Base-by-base conservation (phyloP, 2,329 filamentous ascomycete species). In the Penicillium sp. region DNA sequence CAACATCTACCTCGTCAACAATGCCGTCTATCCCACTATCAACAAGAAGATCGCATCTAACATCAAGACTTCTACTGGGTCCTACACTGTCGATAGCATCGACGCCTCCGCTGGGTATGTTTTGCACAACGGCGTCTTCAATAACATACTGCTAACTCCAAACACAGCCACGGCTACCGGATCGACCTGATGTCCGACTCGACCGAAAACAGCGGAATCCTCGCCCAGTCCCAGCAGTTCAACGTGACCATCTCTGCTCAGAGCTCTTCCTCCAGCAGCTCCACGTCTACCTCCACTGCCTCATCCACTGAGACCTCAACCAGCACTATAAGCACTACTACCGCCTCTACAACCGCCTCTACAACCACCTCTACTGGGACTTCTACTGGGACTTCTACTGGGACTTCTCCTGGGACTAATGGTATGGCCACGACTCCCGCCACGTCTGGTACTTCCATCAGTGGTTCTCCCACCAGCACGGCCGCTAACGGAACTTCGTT, bases 1-100 rank as follows among this genome's bases (percentile, higher is more conserved):
- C 55, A 59, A 72, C 49, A 66, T 76, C 51, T 63, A 71, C 53
- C 62, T 75, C 23, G 67, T 71, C 58, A 71, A 75, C 56, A 65
- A 72, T 48, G 56, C 57, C 37, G 58, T 66, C 45, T 66, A 70
- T 43, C 68, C 71, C 13, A 49, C 53, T 4, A 57, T 71, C 3
- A 53, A 59, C 31, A 57, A 65, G 44, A 64, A 60, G 47, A 60
- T 75, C 25, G 66, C 67, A 25, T 57, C 62, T 15, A 62, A 67
- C 29, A 57, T 74, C 18, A 61, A 73, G 25, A 68, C 68, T 23
- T 66, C 64, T 13, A 59, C 68, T 18, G 64, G 63, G 13, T 65
- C 63, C n/a, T 72, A 71, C 61, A 65, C 60, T 29, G 61, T 70
- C 40, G 56, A 61, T 18, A 61, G 62, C 12, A 58, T 62, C 33